Conservation (phyloP, 2,329 filamentous ascomycete species). For the Chaetomiaceae sp. region DNA sequence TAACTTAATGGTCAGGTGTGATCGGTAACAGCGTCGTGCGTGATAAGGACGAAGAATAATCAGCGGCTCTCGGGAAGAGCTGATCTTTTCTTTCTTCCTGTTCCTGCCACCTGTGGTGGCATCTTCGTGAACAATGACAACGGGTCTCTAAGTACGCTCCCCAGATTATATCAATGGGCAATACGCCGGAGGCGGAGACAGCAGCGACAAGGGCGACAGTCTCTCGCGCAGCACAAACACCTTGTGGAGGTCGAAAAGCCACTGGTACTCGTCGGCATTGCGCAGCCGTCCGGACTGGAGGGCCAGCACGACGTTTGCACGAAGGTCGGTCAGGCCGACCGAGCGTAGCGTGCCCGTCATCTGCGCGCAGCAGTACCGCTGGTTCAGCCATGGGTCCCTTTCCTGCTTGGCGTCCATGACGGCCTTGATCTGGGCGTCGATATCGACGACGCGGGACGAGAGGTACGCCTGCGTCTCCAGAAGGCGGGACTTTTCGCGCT, state of each 20-base stretch:
- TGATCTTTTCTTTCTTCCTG: too few species aligned
- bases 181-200: not conserved
- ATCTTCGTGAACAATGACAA: too few species aligned
- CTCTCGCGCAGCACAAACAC: not conserved
- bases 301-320: not conserved
- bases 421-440: not conserved
- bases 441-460: not conserved
- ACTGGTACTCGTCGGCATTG: not conserved
- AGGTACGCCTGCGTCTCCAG: not conserved
- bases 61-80: too few species aligned
- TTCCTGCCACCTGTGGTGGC: too few species aligned
- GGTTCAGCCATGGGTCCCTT: not conserved
- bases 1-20: too few species aligned
- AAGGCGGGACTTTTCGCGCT: constrained; percentile 1
- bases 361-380: not conserved
- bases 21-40: too few species aligned
- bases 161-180: too few species aligned
- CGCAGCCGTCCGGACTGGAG: not conserved
- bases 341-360: not conserved
- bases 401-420: constrained; percentile 1
- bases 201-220: not conserved
- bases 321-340: not conserved
- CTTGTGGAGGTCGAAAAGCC: not conserved
- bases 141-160: too few species aligned
- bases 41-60: too few species aligned